These are phyloP conservation scores for Fusarium concolor DNA, from an alignment of 2,329 filamentous ascomycete species.

Conservation along the genomic window DNA sequence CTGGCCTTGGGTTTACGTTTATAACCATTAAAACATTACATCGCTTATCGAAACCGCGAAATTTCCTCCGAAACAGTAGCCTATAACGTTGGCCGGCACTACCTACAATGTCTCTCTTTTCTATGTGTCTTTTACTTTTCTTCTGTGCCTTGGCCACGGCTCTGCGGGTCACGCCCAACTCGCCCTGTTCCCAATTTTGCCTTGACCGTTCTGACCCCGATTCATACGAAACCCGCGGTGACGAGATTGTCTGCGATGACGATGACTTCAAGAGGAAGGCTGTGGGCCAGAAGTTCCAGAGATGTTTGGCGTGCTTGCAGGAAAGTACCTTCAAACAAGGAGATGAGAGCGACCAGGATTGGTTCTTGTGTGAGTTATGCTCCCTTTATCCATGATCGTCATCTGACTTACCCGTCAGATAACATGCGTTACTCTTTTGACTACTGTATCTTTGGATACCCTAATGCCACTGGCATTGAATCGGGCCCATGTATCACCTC, in stretches of 20 bases:
- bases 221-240: slow-evolving; percentile 57
- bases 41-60: slow-evolving; percentile 15
- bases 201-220: slow-evolving; percentile 59
- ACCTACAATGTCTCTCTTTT: slow-evolving; percentile 15
- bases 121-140: slow-evolving; percentile 9
- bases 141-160: slow-evolving; percentile 48
- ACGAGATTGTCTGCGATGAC: slow-evolving; percentile 63
- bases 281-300: slow-evolving; percentile 59
- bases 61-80: slow-evolving; percentile 13
- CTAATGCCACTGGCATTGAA: slow-evolving; percentile 58
- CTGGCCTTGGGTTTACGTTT: slow-evolving; percentile 27
- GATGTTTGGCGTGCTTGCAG: slow-evolving; percentile 65
- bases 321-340: slow-evolving; percentile 61
- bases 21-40: neutral
- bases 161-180: slow-evolving; percentile 65
- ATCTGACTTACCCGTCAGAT: slow-evolving; percentile 53
- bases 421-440: slow-evolving; percentile 65
- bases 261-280: slow-evolving; percentile 54
- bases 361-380: slow-evolving; percentile 66
- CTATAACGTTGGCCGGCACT: neutral
- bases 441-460: slow-evolving; percentile 65
- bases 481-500: slow-evolving; percentile 64
- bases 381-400: neutral
- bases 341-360: slow-evolving; percentile 63
- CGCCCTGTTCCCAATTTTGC: slow-evolving; percentile 65